phyloP scores from a whole-genome alignment of 2,329 filamentous ascomycete genomes.

The Epicoccum sorghinum region DNA sequence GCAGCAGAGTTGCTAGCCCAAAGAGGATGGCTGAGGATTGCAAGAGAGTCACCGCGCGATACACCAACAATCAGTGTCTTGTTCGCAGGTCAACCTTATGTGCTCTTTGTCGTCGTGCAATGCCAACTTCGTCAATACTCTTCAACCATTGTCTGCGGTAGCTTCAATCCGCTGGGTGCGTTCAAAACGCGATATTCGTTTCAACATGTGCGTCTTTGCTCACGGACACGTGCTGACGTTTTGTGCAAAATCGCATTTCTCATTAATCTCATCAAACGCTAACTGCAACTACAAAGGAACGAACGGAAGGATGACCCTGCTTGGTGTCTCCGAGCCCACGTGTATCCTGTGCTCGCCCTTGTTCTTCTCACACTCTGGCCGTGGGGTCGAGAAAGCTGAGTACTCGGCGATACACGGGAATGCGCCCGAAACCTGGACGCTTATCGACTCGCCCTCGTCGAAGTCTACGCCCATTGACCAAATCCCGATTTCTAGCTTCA shows the following conservation, averaged over 20 bases:
- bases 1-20: neutral
- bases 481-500: constrained; percentile 56
- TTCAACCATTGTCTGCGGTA: too few relatives aligned
- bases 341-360: constrained; percentile 50
- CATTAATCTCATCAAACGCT: neutral
- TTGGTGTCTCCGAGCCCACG: constrained; percentile 47
- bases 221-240: too few relatives aligned
- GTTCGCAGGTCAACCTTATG: too few relatives aligned
- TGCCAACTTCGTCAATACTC: too few relatives aligned
- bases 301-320: constrained; percentile 49
- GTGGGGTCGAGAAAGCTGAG: constrained; percentile 38
- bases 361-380: constrained; percentile 52
- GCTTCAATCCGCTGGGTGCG: too few relatives aligned
- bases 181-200: too few relatives aligned
- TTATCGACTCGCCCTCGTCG: constrained; percentile 49
- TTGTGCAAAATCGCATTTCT: too few relatives aligned
- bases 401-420: constrained; percentile 50
- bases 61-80: too few relatives aligned
- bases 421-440: constrained; percentile 24
- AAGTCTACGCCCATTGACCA: constrained; percentile 57
- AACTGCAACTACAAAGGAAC: constrained; percentile 16
- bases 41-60: too few relatives aligned
- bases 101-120: too few relatives aligned
- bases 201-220: too few relatives aligned
- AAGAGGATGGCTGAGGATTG: too few relatives aligned